These are phyloP conservation scores for Hansenula sp. DNA, from an alignment of 1,139 yeast genomes.

Conservation along the genomic window DNA sequence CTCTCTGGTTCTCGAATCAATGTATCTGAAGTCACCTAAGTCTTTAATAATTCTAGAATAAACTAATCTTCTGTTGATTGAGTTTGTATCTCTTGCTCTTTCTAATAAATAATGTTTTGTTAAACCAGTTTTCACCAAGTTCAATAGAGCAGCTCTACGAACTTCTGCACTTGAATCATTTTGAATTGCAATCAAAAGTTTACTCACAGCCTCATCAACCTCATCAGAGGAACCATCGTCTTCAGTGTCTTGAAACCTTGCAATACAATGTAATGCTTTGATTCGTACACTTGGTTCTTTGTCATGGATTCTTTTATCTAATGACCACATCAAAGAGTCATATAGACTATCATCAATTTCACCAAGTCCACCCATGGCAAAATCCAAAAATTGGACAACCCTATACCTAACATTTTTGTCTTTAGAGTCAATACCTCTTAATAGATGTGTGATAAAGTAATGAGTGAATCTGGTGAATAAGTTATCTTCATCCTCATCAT, in stretches of 20 bases:
- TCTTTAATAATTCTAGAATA: constrained; percentile 67
- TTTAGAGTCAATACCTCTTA: constrained; percentile 73
- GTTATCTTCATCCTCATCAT: constrained; percentile 33
- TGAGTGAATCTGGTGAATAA: constrained; percentile 52
- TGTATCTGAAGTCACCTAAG: constrained; percentile 59
- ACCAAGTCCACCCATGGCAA: constrained; percentile 65
- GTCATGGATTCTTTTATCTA: constrained; percentile 66
- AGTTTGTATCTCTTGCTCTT: constrained; percentile 77
- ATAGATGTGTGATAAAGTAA: constrained; percentile 56
- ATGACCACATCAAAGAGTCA: constrained; percentile 54
- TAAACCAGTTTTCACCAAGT: constrained; percentile 49
- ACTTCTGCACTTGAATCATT: constrained; percentile 88
- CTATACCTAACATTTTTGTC: constrained; percentile 78
- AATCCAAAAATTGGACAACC: constrained; percentile 73
- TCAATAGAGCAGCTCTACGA: constrained; percentile 76
- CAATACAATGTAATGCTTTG: constrained; percentile 77
- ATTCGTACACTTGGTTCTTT: constrained; percentile 75
- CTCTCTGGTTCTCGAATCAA: constrained; percentile 61
- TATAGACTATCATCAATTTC: constrained; percentile 75
- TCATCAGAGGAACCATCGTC: constrained; percentile 33
- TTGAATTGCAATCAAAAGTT: constrained; percentile 52
- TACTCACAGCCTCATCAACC: constrained; percentile 44
- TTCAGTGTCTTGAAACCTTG: constrained; percentile 67
- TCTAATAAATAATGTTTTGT: constrained; percentile 65
- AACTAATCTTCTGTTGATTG: constrained; percentile 66